These are phyloP conservation scores for Stromatinia cepivora DNA, from an alignment of 2,329 filamentous ascomycete species.

Conservation along the genomic window DNA sequence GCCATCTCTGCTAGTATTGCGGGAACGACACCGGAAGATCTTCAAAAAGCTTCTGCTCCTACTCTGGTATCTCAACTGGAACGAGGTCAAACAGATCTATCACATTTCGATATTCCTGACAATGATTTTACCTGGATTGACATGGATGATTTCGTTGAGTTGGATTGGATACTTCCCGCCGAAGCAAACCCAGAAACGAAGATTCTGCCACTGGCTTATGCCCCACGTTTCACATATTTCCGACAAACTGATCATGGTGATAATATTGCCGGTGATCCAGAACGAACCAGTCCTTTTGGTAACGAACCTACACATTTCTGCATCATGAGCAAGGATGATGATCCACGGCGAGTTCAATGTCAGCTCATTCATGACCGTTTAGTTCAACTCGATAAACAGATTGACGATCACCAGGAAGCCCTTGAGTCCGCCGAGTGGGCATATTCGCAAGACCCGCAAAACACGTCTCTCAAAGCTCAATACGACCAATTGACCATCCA, in stretches of 20 bases:
- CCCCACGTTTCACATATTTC: slow-evolving; percentile 96
- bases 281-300: slow-evolving; percentile 85
- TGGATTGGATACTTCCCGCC: slow-evolving; percentile 92
- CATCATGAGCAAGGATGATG: slow-evolving; percentile 88
- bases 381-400: slow-evolving; percentile 74
- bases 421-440: slow-evolving; percentile 75
- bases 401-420: slow-evolving; percentile 69
- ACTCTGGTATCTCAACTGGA: slow-evolving; percentile 55
- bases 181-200: slow-evolving; percentile 90
- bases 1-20: slow-evolving; percentile 89
- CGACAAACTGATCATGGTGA: slow-evolving; percentile 91
- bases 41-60: slow-evolving; percentile 59
- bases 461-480: slow-evolving; percentile 55
- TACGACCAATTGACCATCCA: slow-evolving; percentile 61
- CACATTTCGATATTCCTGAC: slow-evolving; percentile 91
- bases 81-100: slow-evolving; percentile 66
- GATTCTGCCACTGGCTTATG: slow-evolving; percentile 87
- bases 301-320: slow-evolving; percentile 92
- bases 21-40: slow-evolving; percentile 74
- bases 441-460: slow-evolving; percentile 54
- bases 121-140: slow-evolving; percentile 97
- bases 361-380: slow-evolving; percentile 82
- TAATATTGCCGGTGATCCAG: slow-evolving; percentile 74
- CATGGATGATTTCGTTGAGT: slow-evolving; percentile 98
- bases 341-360: slow-evolving; percentile 84